These are phyloP conservation scores for Sonneratia caseolaris DNA, from an alignment of 345 rosid species.

Conservation along the genomic window DNA sequence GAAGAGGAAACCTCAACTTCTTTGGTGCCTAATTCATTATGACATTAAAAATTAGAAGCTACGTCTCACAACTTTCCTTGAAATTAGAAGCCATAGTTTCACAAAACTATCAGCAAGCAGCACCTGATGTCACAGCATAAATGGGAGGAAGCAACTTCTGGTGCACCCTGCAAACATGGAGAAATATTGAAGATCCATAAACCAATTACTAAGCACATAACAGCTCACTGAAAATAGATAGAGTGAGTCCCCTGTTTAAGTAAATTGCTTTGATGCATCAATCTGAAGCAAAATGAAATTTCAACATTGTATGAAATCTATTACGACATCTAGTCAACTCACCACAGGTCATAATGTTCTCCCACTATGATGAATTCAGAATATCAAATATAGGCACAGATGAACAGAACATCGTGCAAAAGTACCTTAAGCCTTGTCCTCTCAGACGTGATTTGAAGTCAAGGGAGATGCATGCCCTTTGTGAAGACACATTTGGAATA, in stretches of 20 bases:
- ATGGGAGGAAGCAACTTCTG: slow-evolving; percentile 16
- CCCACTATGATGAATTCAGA: neutral
- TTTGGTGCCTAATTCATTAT: slow-evolving; percentile 27
- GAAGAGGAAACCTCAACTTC: slow-evolving; percentile 32
- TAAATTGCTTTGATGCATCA: neutral
- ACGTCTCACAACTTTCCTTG: slow-evolving; percentile 1
- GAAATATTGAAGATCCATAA: neutral
- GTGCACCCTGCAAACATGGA: slow-evolving; percentile 24
- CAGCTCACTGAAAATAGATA: neutral
- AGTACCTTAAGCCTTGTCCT: slow-evolving; percentile 17
- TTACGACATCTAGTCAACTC: neutral
- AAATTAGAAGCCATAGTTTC: slow-evolving; percentile 1
- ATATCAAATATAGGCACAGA: neutral
- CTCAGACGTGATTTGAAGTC: slow-evolving; percentile 11
- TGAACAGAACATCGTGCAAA: neutral
- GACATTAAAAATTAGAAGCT: slow-evolving; percentile 1
- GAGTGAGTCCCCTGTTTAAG: neutral
- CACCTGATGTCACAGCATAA: slow-evolving; percentile 49
- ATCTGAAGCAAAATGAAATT: neutral
- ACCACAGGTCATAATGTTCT: neutral
- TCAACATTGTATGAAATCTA: neutral
- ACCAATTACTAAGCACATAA: neutral
- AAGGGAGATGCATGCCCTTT: slow-evolving; percentile 20
- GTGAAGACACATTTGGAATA: slow-evolving; percentile 18
- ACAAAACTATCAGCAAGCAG: slow-evolving; percentile 4